A percentile compares a stretch with the other conserved stretches of the same genome.
Evolutionary conservation across 106 monocot genomes (phyloP).

Genomic region (Acanthochlamys bracteata): DNA sequence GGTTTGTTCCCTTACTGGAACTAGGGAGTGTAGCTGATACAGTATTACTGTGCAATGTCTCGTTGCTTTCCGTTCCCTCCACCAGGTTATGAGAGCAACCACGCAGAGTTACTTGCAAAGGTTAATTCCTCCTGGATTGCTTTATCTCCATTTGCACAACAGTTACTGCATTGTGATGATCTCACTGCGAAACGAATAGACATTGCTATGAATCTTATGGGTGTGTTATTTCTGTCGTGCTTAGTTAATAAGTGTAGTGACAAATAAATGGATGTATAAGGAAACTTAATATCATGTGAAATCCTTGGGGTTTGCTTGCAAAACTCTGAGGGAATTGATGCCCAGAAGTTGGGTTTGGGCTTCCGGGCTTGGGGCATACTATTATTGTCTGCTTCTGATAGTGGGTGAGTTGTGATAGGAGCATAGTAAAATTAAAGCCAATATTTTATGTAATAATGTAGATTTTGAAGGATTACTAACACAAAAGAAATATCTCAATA

Average conservation of each 20-base stretch:
- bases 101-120: slow-evolving; percentile 48
- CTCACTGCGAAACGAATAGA: too few species aligned
- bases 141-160: not conserved
- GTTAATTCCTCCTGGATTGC: slow-evolving; percentile 16
- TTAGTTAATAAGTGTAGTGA: too few species aligned
- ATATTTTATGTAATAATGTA: too few species aligned
- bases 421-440: too few species aligned
- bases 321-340: too few species aligned
- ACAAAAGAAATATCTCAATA: too few species aligned
- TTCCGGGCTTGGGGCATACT: too few species aligned
- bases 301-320: too few species aligned
- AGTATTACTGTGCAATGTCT: slow-evolving; percentile 49
- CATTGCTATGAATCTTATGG: not conserved
- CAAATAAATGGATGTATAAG: not conserved
- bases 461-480: too few species aligned
- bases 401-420: too few species aligned
- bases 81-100: slow-evolving; percentile 58
- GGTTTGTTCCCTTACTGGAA: slow-evolving; percentile 26
- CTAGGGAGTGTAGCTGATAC: slow-evolving; percentile 13
- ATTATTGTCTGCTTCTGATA: too few species aligned
- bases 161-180: not conserved
- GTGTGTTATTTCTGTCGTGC: not conserved
- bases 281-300: not conserved
- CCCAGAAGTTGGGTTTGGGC: too few species aligned
- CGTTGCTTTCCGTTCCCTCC: slow-evolving; percentile 90